Percentiles rank a stretch among this genome's conserved stretches.
These are phyloP conservation scores for Serpula lacrymans DNA, from an alignment of 768 basidiomycete species.

Conservation along the genomic window DNA sequence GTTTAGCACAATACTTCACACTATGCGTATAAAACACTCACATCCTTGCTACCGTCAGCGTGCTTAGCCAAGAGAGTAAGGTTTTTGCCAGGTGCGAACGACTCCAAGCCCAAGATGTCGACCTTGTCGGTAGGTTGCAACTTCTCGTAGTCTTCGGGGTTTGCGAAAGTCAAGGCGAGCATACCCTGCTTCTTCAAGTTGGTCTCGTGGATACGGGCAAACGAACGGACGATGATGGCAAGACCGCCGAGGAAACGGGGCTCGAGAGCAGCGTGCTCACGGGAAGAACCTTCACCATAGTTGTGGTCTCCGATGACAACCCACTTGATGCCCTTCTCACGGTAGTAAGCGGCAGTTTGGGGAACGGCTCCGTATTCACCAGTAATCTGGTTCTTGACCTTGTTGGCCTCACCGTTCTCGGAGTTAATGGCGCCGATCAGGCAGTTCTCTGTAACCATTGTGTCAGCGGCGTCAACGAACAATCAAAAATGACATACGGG, in stretches of 20 bases:
- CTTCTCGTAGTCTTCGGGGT: slow-evolving; percentile 94
- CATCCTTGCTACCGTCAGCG: slow-evolving; percentile 70
- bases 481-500: slow-evolving; percentile 51
- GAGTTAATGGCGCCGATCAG: slow-evolving; percentile 96
- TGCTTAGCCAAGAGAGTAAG: slow-evolving; percentile 82
- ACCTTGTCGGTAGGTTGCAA: slow-evolving; percentile 83
- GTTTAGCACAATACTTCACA: neutral
- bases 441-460: slow-evolving; percentile 72
- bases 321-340: slow-evolving; percentile 89
- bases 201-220: slow-evolving; percentile 97
- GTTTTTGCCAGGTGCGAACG: slow-evolving; percentile 90
- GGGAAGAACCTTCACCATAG: slow-evolving; percentile 98
- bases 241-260: slow-evolving; percentile 93
- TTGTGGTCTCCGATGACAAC: slow-evolving; percentile 95
- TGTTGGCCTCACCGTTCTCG: slow-evolving; percentile 96
- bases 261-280: slow-evolving; percentile 96
- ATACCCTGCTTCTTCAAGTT: slow-evolving; percentile 99
- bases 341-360: slow-evolving; percentile 82
- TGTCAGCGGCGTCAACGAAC: neutral
- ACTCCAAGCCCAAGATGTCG: slow-evolving; percentile 83
- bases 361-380: slow-evolving; percentile 87
- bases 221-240: slow-evolving; percentile 94
- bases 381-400: slow-evolving; percentile 85
- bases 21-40: slow-evolving; percentile 23
- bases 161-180: slow-evolving; percentile 91